These are phyloP conservation scores for Euptelea pleiosperma DNA, from an alignment of 164 flowering plant species.

Conservation along the genomic window DNA sequence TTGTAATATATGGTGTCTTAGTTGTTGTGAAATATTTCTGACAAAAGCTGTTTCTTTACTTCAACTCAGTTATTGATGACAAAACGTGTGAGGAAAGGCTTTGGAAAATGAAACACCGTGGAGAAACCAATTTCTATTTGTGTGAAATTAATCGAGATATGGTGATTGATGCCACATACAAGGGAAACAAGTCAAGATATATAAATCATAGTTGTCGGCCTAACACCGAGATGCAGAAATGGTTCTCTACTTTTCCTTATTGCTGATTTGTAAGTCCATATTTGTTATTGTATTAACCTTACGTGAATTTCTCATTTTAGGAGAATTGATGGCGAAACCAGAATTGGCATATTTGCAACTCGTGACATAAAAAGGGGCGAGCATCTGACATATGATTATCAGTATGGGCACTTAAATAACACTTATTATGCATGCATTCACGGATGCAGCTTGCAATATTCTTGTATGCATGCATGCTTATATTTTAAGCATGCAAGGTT, in stretches of 20 bases:
- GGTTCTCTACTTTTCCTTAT: constrained; percentile 39
- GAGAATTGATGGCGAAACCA: constrained; percentile 94
- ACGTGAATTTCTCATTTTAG: constrained; percentile 30
- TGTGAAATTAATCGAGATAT: constrained; percentile 96
- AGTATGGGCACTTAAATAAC: constrained; percentile 46
- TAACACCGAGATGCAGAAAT: constrained; percentile 99
- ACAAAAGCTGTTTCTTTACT: constrained; percentile 11
- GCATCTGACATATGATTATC: constrained; percentile 94
- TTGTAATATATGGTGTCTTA: background rate
- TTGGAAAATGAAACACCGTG: constrained; percentile 94
- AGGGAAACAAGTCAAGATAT: constrained; percentile 96
- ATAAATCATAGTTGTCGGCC: constrained; percentile 98
- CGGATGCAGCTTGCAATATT: background rate
- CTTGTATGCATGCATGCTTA: too few species aligned
- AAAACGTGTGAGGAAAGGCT: constrained; percentile 96
- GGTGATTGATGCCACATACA: constrained; percentile 99
- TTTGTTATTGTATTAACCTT: constrained; percentile 9
- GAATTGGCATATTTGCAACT: constrained; percentile 96
- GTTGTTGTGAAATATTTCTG: background rate
- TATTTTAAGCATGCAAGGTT: too few species aligned
- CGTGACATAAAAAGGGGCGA: constrained; percentile 81
- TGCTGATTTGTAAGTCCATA: background rate
- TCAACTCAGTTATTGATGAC: constrained; percentile 85
- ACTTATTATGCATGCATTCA: background rate
- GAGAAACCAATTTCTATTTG: constrained; percentile 91